Base-by-base conservation (phyloP, 768 basidiomycete genomes). In the Mycena albidolilacea region DNA sequence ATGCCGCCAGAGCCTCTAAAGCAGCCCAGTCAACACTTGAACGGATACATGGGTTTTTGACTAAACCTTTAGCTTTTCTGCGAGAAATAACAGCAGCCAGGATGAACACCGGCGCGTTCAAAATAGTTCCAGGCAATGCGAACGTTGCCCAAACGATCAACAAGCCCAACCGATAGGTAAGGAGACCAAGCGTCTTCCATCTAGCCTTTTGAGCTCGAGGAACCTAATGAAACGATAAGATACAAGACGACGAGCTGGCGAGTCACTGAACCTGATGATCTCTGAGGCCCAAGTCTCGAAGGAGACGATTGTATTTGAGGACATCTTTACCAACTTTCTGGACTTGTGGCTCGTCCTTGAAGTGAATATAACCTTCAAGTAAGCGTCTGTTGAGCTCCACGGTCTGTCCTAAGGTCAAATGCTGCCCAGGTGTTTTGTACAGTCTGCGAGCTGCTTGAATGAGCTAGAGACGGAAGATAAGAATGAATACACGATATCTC, bases 301-400 rank as follows among this genome's bases (percentile, higher is more conserved):
- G 86, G 55, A 92, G 84, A 66, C 95, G 92, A 78, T 98, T 98
- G 79, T 99, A 99, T 74, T 93, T 93, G 50, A 95, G 85, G 41
- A 99, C 95, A 75, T 94, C 91, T 59, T 82, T 85, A 35, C 94
- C 87, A 21, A 98, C 86, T 67, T 92, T 91, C 80, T 94, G 92
- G 21, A 99, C 92, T 35, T 92, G 90, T 0, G 96, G 95, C 79
- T 97, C 96, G 79, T 97, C 92, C 80, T 97, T 93, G 86, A 97
- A 98, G 77, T 95, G 92, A 7, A 89, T 87, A 79, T 99, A 99
- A 0, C 95, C 97, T 80, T 97, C 94, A 73, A 99, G 89, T 78
- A 99, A 92, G 54, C 97, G 92, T 78, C 94, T 91, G 80, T 96
- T 97, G 41, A 99, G 86, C 80, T 98, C 96, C 19, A 99, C 97